Base-by-base conservation (phyloP, 495 filamentous ascomycete species). In the Cercophora samala region DNA sequence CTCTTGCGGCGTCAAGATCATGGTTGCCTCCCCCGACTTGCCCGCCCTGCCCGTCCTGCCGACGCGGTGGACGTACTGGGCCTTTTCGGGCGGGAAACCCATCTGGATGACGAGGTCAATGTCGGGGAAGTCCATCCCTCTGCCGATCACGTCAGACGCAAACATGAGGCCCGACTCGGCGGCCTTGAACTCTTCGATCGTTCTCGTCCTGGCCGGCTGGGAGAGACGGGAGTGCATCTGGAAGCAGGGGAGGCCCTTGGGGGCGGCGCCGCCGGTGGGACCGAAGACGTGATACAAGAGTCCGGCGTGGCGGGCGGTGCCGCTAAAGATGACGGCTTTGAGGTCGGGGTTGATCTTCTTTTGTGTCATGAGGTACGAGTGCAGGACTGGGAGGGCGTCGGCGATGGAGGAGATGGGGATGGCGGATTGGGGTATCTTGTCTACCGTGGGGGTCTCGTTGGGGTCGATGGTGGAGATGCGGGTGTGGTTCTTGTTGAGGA, bases 231-330 rank as follows among this genome's bases (percentile, higher is more conserved):
- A 77, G 58, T 77, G 72, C 74, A 79, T 95, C 91, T 72, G 93
- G 91, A 73, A 93, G 87, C 92, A 92, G 93, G 74, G 91, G 89
- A 79, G 93, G 90, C 81, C 94, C 87, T 70, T 92, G 87, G 67
- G 95, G 85, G 84, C 92, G 91, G 76, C 93, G 85, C 74, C 70
- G 92, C 75, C 72, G 90, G 94, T 68, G 91, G 89, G 74, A 90
- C 92, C 74, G 89, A 77, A 77, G 51, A 77, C 19, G 46, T 74
- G 70, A 66, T 77, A 77, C 61, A 97, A 88, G 88, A 95, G 96
- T 80, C 93, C 94, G 74, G 97, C 94, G 90, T 98, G 97, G 83
- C 95, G 87, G 73, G 94, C 91, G 72, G 94, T 98, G 84, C 96
- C 96, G 85, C 93, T 95, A 90, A 98, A 98, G 82, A 97, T 94